Base-by-base conservation (phyloP, 1,284 basidiomycete species). In the Sanguinoderma infundibulare region DNA sequence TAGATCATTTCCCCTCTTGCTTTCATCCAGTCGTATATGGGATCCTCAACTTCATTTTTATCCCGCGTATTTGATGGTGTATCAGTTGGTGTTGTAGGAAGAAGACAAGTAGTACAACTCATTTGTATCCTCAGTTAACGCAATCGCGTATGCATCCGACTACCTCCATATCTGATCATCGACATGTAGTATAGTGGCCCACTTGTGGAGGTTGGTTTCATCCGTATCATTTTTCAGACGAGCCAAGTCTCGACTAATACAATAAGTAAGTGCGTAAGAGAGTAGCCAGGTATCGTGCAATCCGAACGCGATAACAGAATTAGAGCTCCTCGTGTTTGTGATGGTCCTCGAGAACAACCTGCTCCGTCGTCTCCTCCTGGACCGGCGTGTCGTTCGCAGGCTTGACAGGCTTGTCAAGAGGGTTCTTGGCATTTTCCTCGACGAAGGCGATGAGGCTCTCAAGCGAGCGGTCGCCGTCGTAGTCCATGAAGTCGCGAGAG, bases 391-490 rank as follows among this genome's bases (percentile, higher is more conserved):
- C 32, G 38, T 39, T 39, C 5, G 38, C 38, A 10, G 38, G 38
- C 34, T 51, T 35, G 59, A 20, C 40, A 7, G 32, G 49, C 49
- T 51, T 51, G 57, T 81, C 81, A 15, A 90, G 78, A 15, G 84
- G 78, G 79, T 94, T 94, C 80, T 88, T 89, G 28, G 90, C 89
- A 72, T 94, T 83, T 72, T 89, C 83, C 78, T 96, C 89, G 53
- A 96, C 79, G 76, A 95, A 98, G 62, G 92, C 86, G 67, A 94
- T 82, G 62, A 98, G 78, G 71, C 85, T 90, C 79, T 98, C 95
- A 64, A 95, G 79, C 7, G 91, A 90, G 66, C 96, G 89, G 75
- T 98, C 96, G 64, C 96, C 96, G 67, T 93, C 90, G 74, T 96
- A 98, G 75, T 98, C 95, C 64, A 98, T 80, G 80, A 96, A 98